Evolutionary conservation across 2,329 filamentous ascomycete species (phyloP), one percentile per base, ranked within the genome.

Genomic region (Alternaria atra): DNA sequence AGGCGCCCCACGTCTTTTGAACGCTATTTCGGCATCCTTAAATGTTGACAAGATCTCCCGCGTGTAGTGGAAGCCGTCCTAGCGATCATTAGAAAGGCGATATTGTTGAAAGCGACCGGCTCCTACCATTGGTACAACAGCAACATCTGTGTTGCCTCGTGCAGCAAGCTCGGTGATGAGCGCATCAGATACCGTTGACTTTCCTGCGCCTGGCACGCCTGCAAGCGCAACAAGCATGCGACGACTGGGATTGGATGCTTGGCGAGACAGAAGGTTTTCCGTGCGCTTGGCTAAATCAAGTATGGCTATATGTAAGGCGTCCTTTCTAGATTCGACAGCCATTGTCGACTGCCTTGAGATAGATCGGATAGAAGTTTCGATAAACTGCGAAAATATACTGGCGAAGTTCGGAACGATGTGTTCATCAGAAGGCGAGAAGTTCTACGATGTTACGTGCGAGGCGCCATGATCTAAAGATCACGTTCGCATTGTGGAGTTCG

Each of bases 51-150:
- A 59, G 10, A 53, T 52, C 44, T 68, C 44, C 12, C 71, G 63
- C 1, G 71, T 68, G 34, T 70, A 67, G 29, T 73, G 70, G 52
- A 73, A 73, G 34, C 71, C 70, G 53, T 73, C 71, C 71, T 73
- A 29, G 7, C 27, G 32, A 8, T 50, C 5, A 34, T 66, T 39
- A 66, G 40, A 13, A 44, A 48, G 40, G 5, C 23, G 25, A 6
- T 13, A 15, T 20, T 15, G 10, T 6, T 17, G 15, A 13, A 52
- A 37, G 7, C 15, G 10, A 25, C 12, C 12, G 17, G 30, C 15
- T 39, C 69, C 44, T 55, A 72, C 72, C 68, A 74, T 74, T 12
- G 70, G 67, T 20, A 72, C 69, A 12, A 72, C 58, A 8, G 62
- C 61, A 20, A 72, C 65, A 67, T 72, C 60, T 23, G 56, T 25